Base-by-base conservation (phyloP, 352 stramenopile genomes). In the Pythium dissimile region DNA sequence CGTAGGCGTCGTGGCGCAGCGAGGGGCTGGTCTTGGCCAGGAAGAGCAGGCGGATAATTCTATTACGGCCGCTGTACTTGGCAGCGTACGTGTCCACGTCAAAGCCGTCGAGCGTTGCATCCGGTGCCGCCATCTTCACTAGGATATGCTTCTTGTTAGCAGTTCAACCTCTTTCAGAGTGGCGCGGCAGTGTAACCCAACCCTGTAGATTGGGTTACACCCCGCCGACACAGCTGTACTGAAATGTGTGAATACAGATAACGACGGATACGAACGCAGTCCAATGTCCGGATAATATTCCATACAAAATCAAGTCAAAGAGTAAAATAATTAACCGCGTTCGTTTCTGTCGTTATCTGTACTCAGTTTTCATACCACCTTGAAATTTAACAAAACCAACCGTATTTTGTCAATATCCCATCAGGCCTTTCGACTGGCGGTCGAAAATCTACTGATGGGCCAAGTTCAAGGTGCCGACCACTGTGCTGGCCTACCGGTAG, bases 41-140 rank as follows among this genome's bases (percentile, higher is more conserved):
- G 54, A 94, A 95, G 41, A 88, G 57, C 16, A 95, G 58, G 1
- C 85, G 80, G 35, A 89, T 78, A 1, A 77, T 77, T 66, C 83
- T 80, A 70, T 92, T 94, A 47, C 78, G 77, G 1, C 77, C 86
- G 42, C 66, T 83, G 75, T 95, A 94, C 68, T 93, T 94, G 70
- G 79, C 70, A 8, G 80, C 84, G 46, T 92, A 84, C 44, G 75
- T 71, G 23, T 95, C 86, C 56, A 95, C 72, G 58, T 95, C 86
- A 47, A 95, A 92, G 42, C 74, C 75, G 24, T 83, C 77, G 42
- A 83, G 61, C 51, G 41, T 49, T 32, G 21, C 43, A 27, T 58
- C 44, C 21, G 32, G 48, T 42, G 62, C 44, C 34, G 24, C 65
- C 48, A 38, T 51, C 57, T 48, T 41, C 57, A 53, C 59, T 8